phyloP scores from a whole-genome alignment of 148 eudicot species.

The Fagopyrum esculentum region DNA sequence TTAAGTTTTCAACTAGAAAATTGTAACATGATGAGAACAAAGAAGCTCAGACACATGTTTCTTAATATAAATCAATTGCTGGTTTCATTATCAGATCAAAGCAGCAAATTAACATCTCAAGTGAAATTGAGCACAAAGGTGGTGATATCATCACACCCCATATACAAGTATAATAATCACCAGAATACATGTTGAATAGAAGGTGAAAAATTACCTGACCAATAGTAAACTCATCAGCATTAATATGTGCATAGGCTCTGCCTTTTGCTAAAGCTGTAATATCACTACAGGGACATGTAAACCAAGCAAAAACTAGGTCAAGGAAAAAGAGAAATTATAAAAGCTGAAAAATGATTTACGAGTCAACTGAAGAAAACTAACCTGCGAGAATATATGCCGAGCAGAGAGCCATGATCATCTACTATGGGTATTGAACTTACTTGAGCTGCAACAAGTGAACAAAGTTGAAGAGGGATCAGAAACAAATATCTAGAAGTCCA shows the following conservation, averaged over 20 bases:
- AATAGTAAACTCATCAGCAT: slow-evolving; percentile 53
- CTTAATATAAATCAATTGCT: no score
- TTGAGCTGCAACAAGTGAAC: slow-evolving; percentile 43
- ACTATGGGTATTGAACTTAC: slow-evolving; percentile 67
- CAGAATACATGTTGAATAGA: not conserved
- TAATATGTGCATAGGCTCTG: slow-evolving; percentile 46
- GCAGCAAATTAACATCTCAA: not conserved
- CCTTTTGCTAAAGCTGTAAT: slow-evolving; percentile 63
- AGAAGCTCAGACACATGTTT: no score
- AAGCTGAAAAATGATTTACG: not conserved
- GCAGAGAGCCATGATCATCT: slow-evolving; percentile 49
- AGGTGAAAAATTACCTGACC: slow-evolving; percentile 34
- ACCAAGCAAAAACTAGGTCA: not conserved
- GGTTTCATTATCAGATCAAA: not conserved
- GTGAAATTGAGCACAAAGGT: not conserved
- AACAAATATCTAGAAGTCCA: no score
- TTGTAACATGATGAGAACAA: no score
- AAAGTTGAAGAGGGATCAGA: no score
- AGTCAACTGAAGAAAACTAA: slow-evolving; percentile 18
- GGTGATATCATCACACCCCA: not conserved
- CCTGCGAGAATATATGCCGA: slow-evolving; percentile 65
- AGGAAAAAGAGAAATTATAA: not conserved
- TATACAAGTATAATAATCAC: not conserved
- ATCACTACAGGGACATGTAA: slow-evolving; percentile 36
- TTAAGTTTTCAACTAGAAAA: no score